phyloP scores from a whole-genome alignment of 371 early-diverging fungal genomes.

The Parasitella parasitica region DNA sequence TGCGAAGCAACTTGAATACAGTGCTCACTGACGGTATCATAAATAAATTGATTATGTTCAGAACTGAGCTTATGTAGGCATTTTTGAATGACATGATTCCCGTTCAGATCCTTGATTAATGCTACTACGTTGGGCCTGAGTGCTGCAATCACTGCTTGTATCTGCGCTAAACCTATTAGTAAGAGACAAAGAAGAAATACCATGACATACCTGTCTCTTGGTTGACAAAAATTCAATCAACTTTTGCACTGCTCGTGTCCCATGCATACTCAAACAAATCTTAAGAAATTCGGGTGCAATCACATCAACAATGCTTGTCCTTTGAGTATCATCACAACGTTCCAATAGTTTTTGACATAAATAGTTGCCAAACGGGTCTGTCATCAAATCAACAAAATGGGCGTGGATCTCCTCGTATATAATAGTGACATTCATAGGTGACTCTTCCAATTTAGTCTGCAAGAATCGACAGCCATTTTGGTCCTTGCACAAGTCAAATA shows the following conservation, averaged over 20 bases:
- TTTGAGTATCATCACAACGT: conserved; percentile 73
- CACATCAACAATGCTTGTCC: conserved; percentile 67
- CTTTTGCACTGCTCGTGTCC: conserved; percentile 96
- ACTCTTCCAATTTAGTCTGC: conserved; percentile 76
- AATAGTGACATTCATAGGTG: conserved; percentile 32
- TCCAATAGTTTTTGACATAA: conserved; percentile 89
- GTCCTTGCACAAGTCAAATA: conserved; percentile 82
- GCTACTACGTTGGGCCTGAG: conserved; percentile 78
- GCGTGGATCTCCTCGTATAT: conserved; percentile 76
- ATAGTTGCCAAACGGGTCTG: conserved; percentile 93
- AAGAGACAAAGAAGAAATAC: conserved; percentile 59
- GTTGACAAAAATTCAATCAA: conserved; percentile 82
- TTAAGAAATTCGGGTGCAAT: conserved; percentile 74
- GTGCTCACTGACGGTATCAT: conserved; percentile 81
- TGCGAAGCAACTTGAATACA: conserved; percentile 91
- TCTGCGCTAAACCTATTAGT: conserved; percentile 32
- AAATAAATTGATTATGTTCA: conserved; percentile 86
- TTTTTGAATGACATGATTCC: conserved; percentile 98
- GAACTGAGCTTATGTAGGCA: conserved; percentile 78
- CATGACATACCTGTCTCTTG: conserved; percentile 64
- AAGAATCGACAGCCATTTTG: conserved; percentile 90
- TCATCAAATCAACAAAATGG: conserved; percentile 82
- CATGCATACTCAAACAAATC: conserved; percentile 94
- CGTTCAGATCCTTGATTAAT: conserved; percentile 94
- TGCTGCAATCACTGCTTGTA: conserved; percentile 68